Conservation (phyloP, 2,329 filamentous ascomycete genomes). For the Clarireedia homoeocarpa region DNA sequence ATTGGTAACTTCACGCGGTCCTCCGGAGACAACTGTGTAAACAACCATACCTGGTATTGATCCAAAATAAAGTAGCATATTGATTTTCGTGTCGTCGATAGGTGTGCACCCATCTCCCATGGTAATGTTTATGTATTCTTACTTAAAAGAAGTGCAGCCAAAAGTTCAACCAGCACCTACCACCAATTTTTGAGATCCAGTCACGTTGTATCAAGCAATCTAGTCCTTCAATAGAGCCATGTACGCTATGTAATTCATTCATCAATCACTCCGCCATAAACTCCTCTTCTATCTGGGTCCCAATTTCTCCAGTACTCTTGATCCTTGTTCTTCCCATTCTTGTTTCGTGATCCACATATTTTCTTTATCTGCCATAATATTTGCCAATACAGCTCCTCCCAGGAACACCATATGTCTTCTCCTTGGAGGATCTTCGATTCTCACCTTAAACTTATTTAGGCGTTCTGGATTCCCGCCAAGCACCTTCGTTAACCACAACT, state of each 20-base stretch:
- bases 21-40: too few species aligned
- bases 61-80: too few species aligned
- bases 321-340: conserved; percentile 93
- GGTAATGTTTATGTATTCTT: too few species aligned
- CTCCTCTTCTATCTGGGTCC: conserved; percentile 59
- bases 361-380: conserved; percentile 98
- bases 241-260: conserved; percentile 4
- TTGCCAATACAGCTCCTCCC: conserved; percentile 90
- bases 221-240: background rate
- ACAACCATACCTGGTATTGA: too few species aligned
- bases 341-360: conserved; percentile 98
- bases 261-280: conserved; percentile 2
- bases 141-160: too few species aligned
- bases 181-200: too few species aligned
- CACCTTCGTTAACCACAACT: conserved; percentile 92
- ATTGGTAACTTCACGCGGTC: too few species aligned
- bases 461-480: conserved; percentile 87
- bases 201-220: too few species aligned
- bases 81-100: too few species aligned
- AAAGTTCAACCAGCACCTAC: too few species aligned
- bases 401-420: conserved; percentile 99
- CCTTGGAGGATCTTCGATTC: conserved; percentile 95
- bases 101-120: too few species aligned
- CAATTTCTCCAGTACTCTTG: conserved; percentile 80
- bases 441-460: conserved; percentile 97